Percentiles rank a stretch among this genome's conserved stretches.
phyloP scores from a whole-genome alignment of 306 rosid genomes.

The Glycyrrhiza uralensis region DNA sequence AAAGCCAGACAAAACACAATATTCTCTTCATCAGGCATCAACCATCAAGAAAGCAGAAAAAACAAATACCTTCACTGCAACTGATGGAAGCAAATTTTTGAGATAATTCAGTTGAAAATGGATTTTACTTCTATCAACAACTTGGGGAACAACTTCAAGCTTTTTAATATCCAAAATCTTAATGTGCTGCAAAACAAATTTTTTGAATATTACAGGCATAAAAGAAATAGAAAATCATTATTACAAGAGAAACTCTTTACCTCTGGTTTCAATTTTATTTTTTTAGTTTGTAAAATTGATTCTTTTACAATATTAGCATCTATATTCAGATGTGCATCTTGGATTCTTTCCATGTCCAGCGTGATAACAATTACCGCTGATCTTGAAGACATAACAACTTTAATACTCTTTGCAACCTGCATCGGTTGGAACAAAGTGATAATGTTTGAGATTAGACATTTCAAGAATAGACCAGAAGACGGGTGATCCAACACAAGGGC shows the following conservation, averaged over 20 bases:
- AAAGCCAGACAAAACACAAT: not conserved
- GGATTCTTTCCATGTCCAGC: slow-evolving; percentile 71
- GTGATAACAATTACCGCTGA: slow-evolving; percentile 52
- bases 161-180: slow-evolving; percentile 61
- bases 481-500: not conserved
- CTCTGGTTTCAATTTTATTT: slow-evolving; percentile 75
- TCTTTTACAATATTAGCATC: slow-evolving; percentile 73
- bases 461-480: not conserved
- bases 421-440: slow-evolving; percentile 7
- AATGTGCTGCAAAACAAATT: slow-evolving; percentile 58
- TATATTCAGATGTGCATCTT: slow-evolving; percentile 56
- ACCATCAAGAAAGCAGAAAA: not conserved
- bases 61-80: slow-evolving; percentile 65
- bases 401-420: slow-evolving; percentile 79
- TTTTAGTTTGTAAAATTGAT: slow-evolving; percentile 65
- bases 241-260: slow-evolving; percentile 38
- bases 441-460: not conserved
- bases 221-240: slow-evolving; percentile 11
- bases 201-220: slow-evolving; percentile 23
- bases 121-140: slow-evolving; percentile 59
- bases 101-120: slow-evolving; percentile 71
- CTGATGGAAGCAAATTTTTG: slow-evolving; percentile 61
- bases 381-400: slow-evolving; percentile 55
- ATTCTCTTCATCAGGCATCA: slow-evolving; percentile 13
- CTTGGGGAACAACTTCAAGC: slow-evolving; percentile 59